phyloP scores from a whole-genome alignment of 106 monocot species.

The Dendrobium officinale region DNA sequence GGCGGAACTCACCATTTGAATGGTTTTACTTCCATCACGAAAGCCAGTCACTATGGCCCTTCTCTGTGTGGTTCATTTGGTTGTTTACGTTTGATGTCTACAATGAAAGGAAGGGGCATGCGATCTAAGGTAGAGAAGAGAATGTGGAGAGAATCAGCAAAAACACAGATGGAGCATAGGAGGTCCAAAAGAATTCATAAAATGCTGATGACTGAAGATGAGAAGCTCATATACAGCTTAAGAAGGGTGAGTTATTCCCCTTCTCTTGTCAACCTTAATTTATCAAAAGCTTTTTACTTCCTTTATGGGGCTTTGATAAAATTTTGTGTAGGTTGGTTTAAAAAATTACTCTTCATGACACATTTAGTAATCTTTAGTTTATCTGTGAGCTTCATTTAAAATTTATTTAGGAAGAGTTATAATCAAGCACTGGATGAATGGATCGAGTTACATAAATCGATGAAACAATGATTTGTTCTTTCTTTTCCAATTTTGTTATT shows the following conservation, averaged over 20 bases:
- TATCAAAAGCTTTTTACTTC: constrained; percentile 1
- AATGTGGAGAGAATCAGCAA: constrained; percentile 89
- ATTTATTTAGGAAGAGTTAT: neutral
- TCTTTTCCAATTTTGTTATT: too few species aligned
- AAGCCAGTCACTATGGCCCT: neutral
- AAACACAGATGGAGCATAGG: constrained; percentile 74
- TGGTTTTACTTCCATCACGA: constrained; percentile 3
- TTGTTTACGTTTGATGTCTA: constrained; percentile 55
- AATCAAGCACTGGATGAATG: too few species aligned
- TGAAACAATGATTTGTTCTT: too few species aligned
- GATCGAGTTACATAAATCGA: too few species aligned
- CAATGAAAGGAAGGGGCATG: constrained; percentile 64
- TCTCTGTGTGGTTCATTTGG: constrained; percentile 6
- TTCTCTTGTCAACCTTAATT: neutral
- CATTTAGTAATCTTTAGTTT: neutral
- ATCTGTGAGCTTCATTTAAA: neutral
- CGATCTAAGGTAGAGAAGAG: constrained; percentile 90
- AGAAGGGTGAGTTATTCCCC: constrained; percentile 50
- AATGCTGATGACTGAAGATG: constrained; percentile 96
- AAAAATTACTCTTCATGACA: neutral
- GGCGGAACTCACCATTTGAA: constrained; percentile 7
- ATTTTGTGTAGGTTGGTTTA: neutral
- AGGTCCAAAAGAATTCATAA: constrained; percentile 85
- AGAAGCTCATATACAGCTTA: constrained; percentile 90
- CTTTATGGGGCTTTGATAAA: neutral